Percentiles rank a stretch among this genome's conserved stretches.
Evolutionary conservation across 2,329 filamentous ascomycete species (phyloP).

Genomic region (Diaporthe vaccinii): DNA sequence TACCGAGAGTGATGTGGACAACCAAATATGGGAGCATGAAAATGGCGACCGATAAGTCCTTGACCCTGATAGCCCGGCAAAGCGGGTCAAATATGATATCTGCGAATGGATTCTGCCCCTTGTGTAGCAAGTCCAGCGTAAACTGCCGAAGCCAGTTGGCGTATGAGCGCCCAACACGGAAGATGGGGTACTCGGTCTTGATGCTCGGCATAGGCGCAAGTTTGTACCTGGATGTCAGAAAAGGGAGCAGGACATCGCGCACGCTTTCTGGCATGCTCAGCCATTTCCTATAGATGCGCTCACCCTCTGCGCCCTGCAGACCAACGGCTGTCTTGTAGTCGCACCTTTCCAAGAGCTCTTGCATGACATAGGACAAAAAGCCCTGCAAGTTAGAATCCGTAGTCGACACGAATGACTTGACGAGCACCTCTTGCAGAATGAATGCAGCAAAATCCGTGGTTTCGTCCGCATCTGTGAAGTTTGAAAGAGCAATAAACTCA

Average conservation of each 20-base stretch:
- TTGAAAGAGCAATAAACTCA: constrained; percentile 88
- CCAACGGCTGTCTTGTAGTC: constrained; percentile 74
- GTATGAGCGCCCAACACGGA: constrained; percentile 76
- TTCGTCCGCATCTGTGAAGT: constrained; percentile 84
- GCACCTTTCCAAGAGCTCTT: constrained; percentile 85
- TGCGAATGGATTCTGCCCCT: constrained; percentile 80
- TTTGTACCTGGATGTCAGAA: constrained; percentile 85
- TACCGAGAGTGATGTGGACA: constrained; percentile 84
- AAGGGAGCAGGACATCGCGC: constrained; percentile 87
- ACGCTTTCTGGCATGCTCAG: constrained; percentile 80
- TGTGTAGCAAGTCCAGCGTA: constrained; percentile 85
- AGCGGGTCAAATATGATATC: constrained; percentile 85
- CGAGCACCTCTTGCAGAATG: constrained; percentile 86
- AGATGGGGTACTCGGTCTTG: constrained; percentile 81
- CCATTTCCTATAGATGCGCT: constrained; percentile 81
- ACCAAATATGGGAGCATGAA: constrained; percentile 92
- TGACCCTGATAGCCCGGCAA: constrained; percentile 84
- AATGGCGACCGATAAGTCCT: constrained; percentile 87
- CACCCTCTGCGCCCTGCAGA: constrained; percentile 62
- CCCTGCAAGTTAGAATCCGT: constrained; percentile 90
- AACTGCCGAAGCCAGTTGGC: constrained; percentile 85
- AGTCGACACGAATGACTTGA: constrained; percentile 91
- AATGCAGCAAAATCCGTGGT: constrained; percentile 89
- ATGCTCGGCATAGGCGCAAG: constrained; percentile 73
- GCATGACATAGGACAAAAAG: constrained; percentile 94